phyloP scores from a whole-genome alignment of 2,329 filamentous ascomycete species.

The Fusarium subglutinans region DNA sequence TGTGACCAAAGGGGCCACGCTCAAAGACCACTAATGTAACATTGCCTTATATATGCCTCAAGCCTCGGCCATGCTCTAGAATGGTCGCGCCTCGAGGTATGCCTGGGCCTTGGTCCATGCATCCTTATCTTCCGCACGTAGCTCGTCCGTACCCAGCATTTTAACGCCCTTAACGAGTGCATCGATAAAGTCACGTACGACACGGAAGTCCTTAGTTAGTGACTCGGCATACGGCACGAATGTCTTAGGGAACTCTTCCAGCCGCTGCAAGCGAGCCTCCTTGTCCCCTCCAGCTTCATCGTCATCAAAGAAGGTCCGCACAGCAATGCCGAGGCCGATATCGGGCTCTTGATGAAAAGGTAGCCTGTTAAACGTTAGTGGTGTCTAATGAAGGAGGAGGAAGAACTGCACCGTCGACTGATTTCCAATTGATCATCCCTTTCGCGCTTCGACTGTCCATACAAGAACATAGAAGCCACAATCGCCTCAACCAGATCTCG shows the following conservation, averaged over 20 bases:
- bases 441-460: constrained; percentile 78
- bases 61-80: constrained; percentile 41
- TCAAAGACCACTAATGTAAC: constrained; percentile 33
- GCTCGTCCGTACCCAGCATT: constrained; percentile 58
- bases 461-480: constrained; percentile 81
- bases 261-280: constrained; percentile 56
- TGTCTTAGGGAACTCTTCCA: constrained; percentile 59
- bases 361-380: constrained; percentile 55
- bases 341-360: constrained; percentile 77
- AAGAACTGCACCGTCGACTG: constrained; percentile 70
- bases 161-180: constrained; percentile 67
- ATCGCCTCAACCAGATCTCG: constrained; percentile 88
- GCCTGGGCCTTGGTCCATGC: constrained; percentile 65
- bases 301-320: constrained; percentile 82
- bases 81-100: constrained; percentile 59
- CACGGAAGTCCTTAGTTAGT: constrained; percentile 67
- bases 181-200: constrained; percentile 66
- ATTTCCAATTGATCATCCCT: constrained; percentile 74
- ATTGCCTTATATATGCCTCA: constrained; percentile 30
- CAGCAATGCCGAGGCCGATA: constrained; percentile 79
- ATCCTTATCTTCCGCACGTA: constrained; percentile 57
- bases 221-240: constrained; percentile 69
- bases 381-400: not conserved
- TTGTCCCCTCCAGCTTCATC: constrained; percentile 66
- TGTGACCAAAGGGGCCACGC: constrained; percentile 36